phyloP scores from a whole-genome alignment of 2,329 filamentous ascomycete genomes.

The Trichoderma polysporum region DNA sequence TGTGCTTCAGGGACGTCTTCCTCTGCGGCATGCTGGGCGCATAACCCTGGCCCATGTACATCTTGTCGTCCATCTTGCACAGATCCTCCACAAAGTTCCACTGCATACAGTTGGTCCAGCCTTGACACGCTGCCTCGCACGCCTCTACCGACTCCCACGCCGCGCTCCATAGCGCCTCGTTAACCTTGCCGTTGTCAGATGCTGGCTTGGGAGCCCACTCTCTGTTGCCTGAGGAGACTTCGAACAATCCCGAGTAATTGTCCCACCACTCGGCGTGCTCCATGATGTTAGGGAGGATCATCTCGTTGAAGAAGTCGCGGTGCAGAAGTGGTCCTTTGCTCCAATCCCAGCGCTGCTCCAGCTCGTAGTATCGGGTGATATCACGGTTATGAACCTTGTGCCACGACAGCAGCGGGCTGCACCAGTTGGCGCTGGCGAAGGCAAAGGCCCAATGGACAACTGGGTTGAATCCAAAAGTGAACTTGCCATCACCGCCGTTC shows the following conservation, averaged over 20 bases:
- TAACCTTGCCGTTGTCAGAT: conserved; percentile 21
- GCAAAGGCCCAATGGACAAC: conserved; percentile 29
- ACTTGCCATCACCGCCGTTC: conserved; percentile 29
- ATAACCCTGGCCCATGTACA: conserved; percentile 28
- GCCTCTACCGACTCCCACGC: conserved; percentile 27
- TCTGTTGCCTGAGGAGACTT: conserved; percentile 27
- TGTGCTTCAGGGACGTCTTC: conserved; percentile 28
- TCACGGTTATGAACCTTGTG: conserved; percentile 30
- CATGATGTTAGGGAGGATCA: conserved; percentile 25
- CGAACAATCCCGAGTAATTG: conserved; percentile 25
- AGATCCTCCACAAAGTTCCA: conserved; percentile 29
- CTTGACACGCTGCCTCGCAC: conserved; percentile 27
- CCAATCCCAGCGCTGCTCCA: conserved; percentile 29
- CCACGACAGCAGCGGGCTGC: conserved; percentile 28
- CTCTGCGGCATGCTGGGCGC: conserved; percentile 28
- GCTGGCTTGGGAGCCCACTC: conserved; percentile 15
- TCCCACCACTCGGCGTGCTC: conserved; percentile 28
- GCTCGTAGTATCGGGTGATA: conserved; percentile 26
- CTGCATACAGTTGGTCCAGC: conserved; percentile 26
- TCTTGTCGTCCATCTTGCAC: conserved; percentile 30
- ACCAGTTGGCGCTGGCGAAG: conserved; percentile 28
- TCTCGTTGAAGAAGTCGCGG: conserved; percentile 27
- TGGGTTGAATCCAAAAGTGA: conserved; percentile 30
- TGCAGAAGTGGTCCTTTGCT: conserved; percentile 26
- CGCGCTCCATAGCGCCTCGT: conserved; percentile 24